phyloP scores from a whole-genome alignment of 371 early-diverging fungal species.

The Vairimorpha necatrix region DNA sequence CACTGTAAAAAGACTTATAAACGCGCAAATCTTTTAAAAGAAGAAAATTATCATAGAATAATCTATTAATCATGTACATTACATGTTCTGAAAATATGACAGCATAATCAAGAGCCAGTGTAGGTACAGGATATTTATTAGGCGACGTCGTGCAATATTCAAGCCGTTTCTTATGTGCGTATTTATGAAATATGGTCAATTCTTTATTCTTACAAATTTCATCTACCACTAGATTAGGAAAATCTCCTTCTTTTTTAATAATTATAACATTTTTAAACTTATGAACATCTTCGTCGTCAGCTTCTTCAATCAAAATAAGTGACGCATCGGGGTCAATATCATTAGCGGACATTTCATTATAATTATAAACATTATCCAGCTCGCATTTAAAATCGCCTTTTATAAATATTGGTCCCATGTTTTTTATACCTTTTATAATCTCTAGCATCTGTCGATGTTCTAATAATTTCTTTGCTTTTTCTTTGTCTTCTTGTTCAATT shows the following conservation, averaged over 20 bases:
- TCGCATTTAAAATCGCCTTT: not conserved
- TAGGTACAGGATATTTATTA: not conserved
- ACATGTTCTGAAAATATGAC: slow-evolving; percentile 7
- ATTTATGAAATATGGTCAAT: not conserved
- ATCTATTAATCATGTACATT: slow-evolving; percentile 1
- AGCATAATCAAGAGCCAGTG: not conserved
- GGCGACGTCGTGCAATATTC: not conserved
- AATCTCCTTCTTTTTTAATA: not conserved
- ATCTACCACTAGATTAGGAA: not conserved
- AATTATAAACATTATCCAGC: not conserved
- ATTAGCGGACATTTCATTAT: not conserved
- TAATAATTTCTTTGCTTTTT: not conserved
- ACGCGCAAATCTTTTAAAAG: not conserved
- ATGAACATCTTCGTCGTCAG: not conserved
- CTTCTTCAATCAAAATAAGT: not conserved
- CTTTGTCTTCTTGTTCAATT: not conserved
- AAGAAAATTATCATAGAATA: not conserved
- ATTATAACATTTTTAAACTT: slow-evolving; percentile 6
- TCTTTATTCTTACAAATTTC: not conserved
- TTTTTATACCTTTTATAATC: not conserved
- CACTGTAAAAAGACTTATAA: not conserved
- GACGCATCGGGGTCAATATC: not conserved
- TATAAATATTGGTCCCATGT: not conserved
- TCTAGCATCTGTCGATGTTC: not conserved
- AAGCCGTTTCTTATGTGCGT: not conserved